Percentiles rank a stretch among this genome's conserved stretches.
phyloP scores from a whole-genome alignment of 129 eudicot genomes.

The Helianthus tuberosus region DNA sequence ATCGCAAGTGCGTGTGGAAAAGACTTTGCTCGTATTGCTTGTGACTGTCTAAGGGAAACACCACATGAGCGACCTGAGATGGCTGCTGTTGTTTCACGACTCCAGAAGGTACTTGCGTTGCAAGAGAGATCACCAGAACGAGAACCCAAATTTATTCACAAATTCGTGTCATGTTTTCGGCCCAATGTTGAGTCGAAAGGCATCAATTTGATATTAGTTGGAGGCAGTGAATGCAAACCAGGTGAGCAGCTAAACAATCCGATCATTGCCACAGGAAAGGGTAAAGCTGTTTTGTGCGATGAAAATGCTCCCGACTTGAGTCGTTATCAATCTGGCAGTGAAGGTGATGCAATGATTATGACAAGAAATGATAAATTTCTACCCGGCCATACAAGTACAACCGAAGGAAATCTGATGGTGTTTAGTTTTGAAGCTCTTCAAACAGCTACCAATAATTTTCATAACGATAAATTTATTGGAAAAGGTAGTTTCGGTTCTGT shows the following conservation, averaged over 20 bases:
- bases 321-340: neutral
- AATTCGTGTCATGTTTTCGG: neutral
- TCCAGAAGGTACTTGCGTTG: neutral
- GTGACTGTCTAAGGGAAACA: neutral
- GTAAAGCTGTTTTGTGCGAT: too few relatives aligned
- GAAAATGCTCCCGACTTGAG: neutral
- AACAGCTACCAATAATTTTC: neutral
- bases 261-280: neutral
- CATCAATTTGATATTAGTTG: neutral
- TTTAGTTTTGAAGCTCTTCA: neutral
- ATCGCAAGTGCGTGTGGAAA: neutral
- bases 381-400: neutral
- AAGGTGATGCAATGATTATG: neutral
- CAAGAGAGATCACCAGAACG: neutral
- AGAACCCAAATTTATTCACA: neutral
- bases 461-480: neutral
- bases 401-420: neutral
- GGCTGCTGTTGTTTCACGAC: slow-evolving; percentile 5
- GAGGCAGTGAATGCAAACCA: neutral
- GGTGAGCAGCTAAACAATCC: neutral
- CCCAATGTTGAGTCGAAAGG: slow-evolving; percentile 3
- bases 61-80: slow-evolving; percentile 11
- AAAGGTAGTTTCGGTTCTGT: too few relatives aligned
- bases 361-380: neutral
- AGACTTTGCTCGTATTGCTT: slow-evolving; percentile 13